Base-by-base conservation (phyloP, 306 rosid genomes). In the Betula pendula region DNA sequence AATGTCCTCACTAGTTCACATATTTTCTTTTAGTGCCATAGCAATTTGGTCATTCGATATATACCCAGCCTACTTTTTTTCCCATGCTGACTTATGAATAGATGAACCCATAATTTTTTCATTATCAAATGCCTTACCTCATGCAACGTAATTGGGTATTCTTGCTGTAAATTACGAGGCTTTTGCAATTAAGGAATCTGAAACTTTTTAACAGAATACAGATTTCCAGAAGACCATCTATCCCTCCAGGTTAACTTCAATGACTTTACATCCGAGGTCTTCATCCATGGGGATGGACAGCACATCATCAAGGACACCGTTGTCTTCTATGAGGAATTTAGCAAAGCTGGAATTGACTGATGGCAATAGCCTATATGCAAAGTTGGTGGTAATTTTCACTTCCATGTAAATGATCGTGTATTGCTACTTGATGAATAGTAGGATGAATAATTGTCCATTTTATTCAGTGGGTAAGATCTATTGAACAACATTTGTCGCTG, bases 331-430 rank as follows among this genome's bases (percentile, higher is more conserved):
- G 70, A 80, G 86, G 71, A 80, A 85, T 65, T 48, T 85, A 55
- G 91, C 96, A 68, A 85, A 92, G 86, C 87, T 95, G 82, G 89
- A 87, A 75, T 91, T 95, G 27, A 88, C 83, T 83, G 96, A 95
- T 82, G 97, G 97, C 74, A 88, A 86, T 81, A 88, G 85, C 81
- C 73, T 92, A 67, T 83, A 81, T 73, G 92, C 98, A 73, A 95
- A 92, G 76, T 87, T 95, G 90, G 96, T 95, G 97, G 98, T 95
- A 89, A 87, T 74, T 76, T 63, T 73, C 38, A 71, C 24, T 73
- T 74, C 16, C 79, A 55, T 45, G 9, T 66, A 58, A 70, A 66
- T 77, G 70, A 67, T 75, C 24, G 68, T 73, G n/a, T 53, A 33
- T 73, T 80, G 76, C 76, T 12, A 27, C 62, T 25, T 48, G 56